Conservation (phyloP, 805 yeast genomes). For the Metschnikowia baotianmanensis region DNA sequence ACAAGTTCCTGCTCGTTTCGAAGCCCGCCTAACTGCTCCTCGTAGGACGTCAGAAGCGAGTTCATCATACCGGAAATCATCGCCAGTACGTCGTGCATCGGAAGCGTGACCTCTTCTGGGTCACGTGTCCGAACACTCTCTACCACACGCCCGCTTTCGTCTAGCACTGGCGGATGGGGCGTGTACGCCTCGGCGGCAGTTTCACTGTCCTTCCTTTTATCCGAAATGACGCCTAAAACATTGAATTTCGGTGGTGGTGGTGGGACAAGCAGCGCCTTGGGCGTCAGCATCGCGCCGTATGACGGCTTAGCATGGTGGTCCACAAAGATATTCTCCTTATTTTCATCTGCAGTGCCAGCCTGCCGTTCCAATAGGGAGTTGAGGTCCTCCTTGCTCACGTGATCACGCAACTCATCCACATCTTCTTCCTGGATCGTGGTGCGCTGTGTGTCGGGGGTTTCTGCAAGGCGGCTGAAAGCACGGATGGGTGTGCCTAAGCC, state of each 20-base stretch:
- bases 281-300: conserved; percentile 32
- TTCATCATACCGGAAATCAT: conserved; percentile 43
- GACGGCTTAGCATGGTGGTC: conserved; percentile 29
- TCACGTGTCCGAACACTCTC: conserved; percentile 1
- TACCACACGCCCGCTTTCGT: conserved; percentile 29
- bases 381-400: conserved; percentile 36
- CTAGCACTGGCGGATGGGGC: conserved; percentile 36
- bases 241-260: conserved; percentile 8
- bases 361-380: conserved; percentile 25
- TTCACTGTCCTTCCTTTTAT: conserved; percentile 16
- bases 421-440: conserved; percentile 46
- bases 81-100: conserved; percentile 31
- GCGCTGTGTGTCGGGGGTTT: conserved; percentile 46
- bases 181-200: conserved; percentile 24
- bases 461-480: conserved; percentile 17
- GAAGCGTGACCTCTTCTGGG: conserved; percentile 22
- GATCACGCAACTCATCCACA: conserved; percentile 29
- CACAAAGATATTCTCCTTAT: conserved; percentile 48
- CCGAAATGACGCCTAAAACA: conserved; percentile 11
- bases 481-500: conserved; percentile 19
- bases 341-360: conserved; percentile 33
- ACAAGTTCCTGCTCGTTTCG: conserved; percentile 22
- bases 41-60: conserved; percentile 55
- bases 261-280: conserved; percentile 16
- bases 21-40: conserved; percentile 45